These are phyloP conservation scores for Knufia petricola DNA, from an alignment of 2,329 filamentous ascomycete genomes.

Conservation along the genomic window DNA sequence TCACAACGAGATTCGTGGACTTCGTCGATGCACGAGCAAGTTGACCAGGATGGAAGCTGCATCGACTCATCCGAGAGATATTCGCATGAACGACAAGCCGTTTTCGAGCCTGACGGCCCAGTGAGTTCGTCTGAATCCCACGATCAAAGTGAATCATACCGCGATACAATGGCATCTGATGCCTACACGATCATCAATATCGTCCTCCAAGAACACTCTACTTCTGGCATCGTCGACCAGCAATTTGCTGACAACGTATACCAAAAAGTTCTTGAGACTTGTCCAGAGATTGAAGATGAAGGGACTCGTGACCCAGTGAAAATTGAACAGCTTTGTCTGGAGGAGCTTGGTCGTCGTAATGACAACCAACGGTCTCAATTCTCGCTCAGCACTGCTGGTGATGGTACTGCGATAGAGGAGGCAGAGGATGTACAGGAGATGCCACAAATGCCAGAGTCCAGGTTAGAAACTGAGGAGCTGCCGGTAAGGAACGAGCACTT, in stretches of 20 bases:
- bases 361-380: neutral
- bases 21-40: constrained; percentile 18
- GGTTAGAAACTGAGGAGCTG: neutral
- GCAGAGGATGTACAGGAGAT: constrained; percentile 6
- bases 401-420: neutral
- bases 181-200: constrained; percentile 23
- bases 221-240: constrained; percentile 27
- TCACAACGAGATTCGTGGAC: constrained; percentile 19
- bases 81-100: neutral
- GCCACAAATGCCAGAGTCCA: constrained; percentile 4
- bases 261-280: constrained; percentile 36
- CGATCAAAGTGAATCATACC: constrained; percentile 12
- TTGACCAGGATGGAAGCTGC: constrained; percentile 5
- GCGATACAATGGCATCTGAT: constrained; percentile 15
- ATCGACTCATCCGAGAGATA: neutral
- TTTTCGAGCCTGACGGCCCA: neutral
- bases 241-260: constrained; percentile 23
- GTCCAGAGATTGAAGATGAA: constrained; percentile 44
- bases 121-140: neutral
- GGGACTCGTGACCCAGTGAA: constrained; percentile 46
- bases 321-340: constrained; percentile 46
- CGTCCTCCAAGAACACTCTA: constrained; percentile 20
- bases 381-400: neutral
- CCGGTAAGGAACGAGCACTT: neutral
- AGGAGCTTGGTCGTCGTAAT: constrained; percentile 31